Base-by-base conservation (phyloP, 345 rosid species). In the Eucalyptus fibrosa region DNA sequence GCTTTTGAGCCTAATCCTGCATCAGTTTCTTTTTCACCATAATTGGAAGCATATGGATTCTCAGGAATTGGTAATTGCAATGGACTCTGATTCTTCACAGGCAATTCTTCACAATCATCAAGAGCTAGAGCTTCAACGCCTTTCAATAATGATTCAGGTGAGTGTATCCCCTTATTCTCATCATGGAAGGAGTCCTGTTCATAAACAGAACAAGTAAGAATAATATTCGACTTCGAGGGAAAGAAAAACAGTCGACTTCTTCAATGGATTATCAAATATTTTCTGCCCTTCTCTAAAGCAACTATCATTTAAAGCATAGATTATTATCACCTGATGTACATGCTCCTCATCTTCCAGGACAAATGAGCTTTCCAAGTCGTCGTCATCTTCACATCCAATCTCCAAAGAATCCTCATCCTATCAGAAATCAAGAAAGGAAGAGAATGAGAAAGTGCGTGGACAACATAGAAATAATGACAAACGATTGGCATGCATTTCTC, bases 121-220 rank as follows among this genome's bases (percentile, higher is more conserved):
- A 91, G 87, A 90, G 91, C 90, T 26, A 92, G 86, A 59, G 93
- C 91, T 49, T 50, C 92, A 56, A 93, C 83, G 49, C 92, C 93
- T 81, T 94, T 94, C 90, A 92, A 92, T 67, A 91, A 87, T 50
- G 88, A 92, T 91, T 94, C 94, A 65, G 92, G 65, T 67, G 88
- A 92, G 28, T 88, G 89, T 87, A 86, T 86, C 89, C 92, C 93
- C 87, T 92, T 94, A 87, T 81, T 85, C 55, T 67, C 72, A 37
- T 51, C 80, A 12, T 40, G 30, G 45, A 62, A 50, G 44, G 37
- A 69, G n/a, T 90, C 59, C 60, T 86, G 34, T 86, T 30, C 89
- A 26, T 9, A 55, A 51, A 32, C 42, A 67, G 19, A 45, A 53
- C 24, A 85, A 55, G 50, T 50, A 47, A 67, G 44, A 60, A 40